Conservation (phyloP, 169 alveolate genomes). For the Plasmodium knowlesi region DNA sequence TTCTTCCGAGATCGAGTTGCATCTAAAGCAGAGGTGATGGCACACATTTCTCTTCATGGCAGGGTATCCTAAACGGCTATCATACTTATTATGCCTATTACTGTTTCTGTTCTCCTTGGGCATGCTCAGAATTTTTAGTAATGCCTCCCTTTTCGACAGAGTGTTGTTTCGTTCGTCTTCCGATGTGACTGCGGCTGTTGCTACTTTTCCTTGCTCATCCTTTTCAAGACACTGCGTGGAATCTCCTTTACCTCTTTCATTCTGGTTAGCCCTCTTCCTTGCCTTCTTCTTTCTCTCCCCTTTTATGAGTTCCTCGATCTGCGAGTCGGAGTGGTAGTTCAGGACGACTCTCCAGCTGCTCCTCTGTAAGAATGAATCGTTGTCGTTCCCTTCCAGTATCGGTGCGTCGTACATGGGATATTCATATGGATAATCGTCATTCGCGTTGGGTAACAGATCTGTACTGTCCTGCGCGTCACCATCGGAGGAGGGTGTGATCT, state of each 20-base stretch:
- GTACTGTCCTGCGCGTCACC: not conserved
- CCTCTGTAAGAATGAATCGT: constrained; percentile 12
- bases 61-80: not conserved
- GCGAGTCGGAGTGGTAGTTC: constrained; percentile 57
- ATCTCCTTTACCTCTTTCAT: not conserved
- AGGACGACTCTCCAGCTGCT: not conserved
- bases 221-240: not conserved
- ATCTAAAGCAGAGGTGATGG: constrained; percentile 64
- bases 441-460: not conserved
- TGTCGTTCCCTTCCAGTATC: not conserved
- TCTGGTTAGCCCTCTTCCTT: not conserved
- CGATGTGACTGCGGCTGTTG: not conserved
- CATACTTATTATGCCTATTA: not conserved
- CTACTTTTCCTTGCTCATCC: not conserved
- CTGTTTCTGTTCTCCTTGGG: not conserved
- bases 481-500: not conserved
- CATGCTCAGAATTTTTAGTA: not conserved
- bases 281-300: not conserved
- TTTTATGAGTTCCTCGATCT: not conserved
- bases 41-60: constrained; percentile 33
- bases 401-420: not conserved
- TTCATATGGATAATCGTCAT: not conserved
- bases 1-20: constrained; percentile 67
- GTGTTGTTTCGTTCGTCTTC: not conserved
- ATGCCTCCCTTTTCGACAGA: not conserved